A percentile compares a stretch with the other conserved stretches of the same genome.
Evolutionary conservation across 345 rosid genomes (phyloP).

Genomic region (Camelina sativa): DNA sequence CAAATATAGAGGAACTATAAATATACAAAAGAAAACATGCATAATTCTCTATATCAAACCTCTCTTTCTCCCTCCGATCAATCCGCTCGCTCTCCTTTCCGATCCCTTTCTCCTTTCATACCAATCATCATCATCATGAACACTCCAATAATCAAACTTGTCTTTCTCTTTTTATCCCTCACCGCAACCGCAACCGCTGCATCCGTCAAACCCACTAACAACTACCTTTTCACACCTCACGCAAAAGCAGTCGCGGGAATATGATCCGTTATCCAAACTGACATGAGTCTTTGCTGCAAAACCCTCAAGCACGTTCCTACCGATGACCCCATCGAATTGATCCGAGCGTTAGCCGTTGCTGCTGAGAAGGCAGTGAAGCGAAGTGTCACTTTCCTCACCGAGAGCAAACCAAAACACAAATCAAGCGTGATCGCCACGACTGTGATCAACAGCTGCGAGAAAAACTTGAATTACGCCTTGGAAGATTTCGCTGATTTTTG

Average conservation of each 20-base stretch:
- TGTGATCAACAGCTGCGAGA: slow-evolving; percentile 33
- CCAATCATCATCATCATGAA: slow-evolving; percentile 38
- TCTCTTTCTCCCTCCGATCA: slow-evolving; percentile 4
- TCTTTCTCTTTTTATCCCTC: slow-evolving; percentile 1
- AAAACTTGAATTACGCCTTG: slow-evolving; percentile 39
- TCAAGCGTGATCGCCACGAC: slow-evolving; percentile 16
- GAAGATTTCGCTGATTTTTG: slow-evolving; percentile 35
- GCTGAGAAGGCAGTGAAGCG: slow-evolving; percentile 41
- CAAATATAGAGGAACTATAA: slow-evolving; percentile 30
- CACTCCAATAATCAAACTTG: slow-evolving; percentile 35
- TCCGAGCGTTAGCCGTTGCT: slow-evolving; percentile 46
- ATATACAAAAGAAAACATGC: slow-evolving; percentile 17
- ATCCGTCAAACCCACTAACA: slow-evolving; percentile 24
- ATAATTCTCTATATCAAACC: slow-evolving; percentile 17
- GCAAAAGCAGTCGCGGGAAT: slow-evolving; percentile 52
- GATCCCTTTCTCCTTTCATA: slow-evolving; percentile 27
- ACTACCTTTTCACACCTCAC: slow-evolving; percentile 47
- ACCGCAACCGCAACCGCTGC: not conserved
- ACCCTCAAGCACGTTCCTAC: slow-evolving; percentile 48
- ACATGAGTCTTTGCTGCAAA: slow-evolving; percentile 59
- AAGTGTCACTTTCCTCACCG: slow-evolving; percentile 42
- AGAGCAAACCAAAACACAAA: slow-evolving; percentile 36
- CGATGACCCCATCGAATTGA: slow-evolving; percentile 56
- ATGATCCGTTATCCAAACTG: slow-evolving; percentile 47
- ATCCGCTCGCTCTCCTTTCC: slow-evolving; percentile 26